phyloP scores from a whole-genome alignment of 108 stramenopile species.

The Fistulifera pelliculosa region DNA sequence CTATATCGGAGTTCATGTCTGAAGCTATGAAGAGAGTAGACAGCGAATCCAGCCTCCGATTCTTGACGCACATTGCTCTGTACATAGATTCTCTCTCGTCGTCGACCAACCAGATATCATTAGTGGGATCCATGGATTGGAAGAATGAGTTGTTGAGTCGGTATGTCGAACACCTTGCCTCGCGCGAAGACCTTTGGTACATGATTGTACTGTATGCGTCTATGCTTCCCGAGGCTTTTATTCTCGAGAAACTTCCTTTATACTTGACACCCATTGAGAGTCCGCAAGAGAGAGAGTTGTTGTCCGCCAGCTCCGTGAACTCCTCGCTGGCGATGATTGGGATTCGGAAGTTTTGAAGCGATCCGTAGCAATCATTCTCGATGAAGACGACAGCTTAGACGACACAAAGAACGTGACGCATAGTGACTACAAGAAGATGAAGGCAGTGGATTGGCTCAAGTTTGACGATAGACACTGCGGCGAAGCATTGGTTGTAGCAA shows the following conservation, averaged over 20 bases:
- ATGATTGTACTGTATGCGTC: constrained; percentile 58
- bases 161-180: constrained; percentile 32
- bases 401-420: constrained; percentile 16
- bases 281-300: constrained; percentile 41
- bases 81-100: constrained; percentile 39
- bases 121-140: constrained; percentile 11
- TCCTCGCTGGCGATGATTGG: constrained; percentile 27
- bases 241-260: constrained; percentile 40
- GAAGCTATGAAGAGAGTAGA: background rate
- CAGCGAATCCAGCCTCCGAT: constrained; percentile 16
- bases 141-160: constrained; percentile 27
- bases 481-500: constrained; percentile 66
- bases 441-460: constrained; percentile 60
- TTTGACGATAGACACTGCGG: constrained; percentile 35
- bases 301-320: constrained; percentile 44
- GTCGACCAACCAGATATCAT: constrained; percentile 13
- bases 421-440: constrained; percentile 34
- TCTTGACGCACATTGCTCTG: constrained; percentile 38
- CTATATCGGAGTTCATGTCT: constrained; percentile 1
- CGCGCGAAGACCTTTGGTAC: constrained; percentile 45
- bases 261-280: constrained; percentile 36
- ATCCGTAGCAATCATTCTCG: background rate
- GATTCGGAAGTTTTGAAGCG: constrained; percentile 10
- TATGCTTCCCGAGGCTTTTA: constrained; percentile 36
- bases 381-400: background rate